These are phyloP conservation scores for Penicillium simplicissimum DNA, from an alignment of 495 filamentous ascomycete genomes.

Conservation along the genomic window DNA sequence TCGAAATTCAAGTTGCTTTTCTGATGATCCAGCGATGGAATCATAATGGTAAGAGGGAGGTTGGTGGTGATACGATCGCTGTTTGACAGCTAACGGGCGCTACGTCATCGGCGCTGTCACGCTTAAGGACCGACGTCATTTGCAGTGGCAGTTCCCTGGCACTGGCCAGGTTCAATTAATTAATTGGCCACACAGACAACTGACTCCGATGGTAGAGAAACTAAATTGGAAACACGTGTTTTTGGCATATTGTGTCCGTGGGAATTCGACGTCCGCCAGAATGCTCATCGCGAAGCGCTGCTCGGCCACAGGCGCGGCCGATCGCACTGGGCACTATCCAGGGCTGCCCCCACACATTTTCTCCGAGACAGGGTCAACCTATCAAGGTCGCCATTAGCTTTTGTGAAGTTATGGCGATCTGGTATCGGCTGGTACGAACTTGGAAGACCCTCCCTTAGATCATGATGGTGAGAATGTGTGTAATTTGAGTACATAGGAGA, in stretches of 20 bases:
- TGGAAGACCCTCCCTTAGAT: too few relatives aligned
- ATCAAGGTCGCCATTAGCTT: too few relatives aligned
- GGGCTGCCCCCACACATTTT: not conserved
- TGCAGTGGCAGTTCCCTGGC: conserved; percentile 14
- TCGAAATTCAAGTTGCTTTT: not conserved
- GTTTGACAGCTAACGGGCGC: conserved; percentile 17
- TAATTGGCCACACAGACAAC: conserved; percentile 2
- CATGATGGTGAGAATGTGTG: too few relatives aligned
- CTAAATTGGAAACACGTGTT: not conserved
- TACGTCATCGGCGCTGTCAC: conserved; percentile 23
- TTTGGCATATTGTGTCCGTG: not conserved
- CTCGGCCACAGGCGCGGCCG: not conserved
- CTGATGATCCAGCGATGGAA: not conserved
- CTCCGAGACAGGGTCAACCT: not conserved
- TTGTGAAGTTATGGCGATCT: too few relatives aligned
- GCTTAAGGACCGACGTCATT: conserved; percentile 22
- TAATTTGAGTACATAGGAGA: too few relatives aligned
- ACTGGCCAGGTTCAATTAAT: conserved; percentile 10
- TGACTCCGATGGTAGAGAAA: not conserved
- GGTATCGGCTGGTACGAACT: too few relatives aligned
- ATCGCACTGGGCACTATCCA: not conserved
- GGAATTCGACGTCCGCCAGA: not conserved
- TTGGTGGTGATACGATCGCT: not conserved
- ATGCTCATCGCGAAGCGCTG: not conserved
- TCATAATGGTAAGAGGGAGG: not conserved